A percentile compares a stretch with the other conserved stretches of the same genome.
Evolutionary conservation across 1,284 basidiomycete genomes (phyloP).

Genomic region (Tilletia caries): DNA sequence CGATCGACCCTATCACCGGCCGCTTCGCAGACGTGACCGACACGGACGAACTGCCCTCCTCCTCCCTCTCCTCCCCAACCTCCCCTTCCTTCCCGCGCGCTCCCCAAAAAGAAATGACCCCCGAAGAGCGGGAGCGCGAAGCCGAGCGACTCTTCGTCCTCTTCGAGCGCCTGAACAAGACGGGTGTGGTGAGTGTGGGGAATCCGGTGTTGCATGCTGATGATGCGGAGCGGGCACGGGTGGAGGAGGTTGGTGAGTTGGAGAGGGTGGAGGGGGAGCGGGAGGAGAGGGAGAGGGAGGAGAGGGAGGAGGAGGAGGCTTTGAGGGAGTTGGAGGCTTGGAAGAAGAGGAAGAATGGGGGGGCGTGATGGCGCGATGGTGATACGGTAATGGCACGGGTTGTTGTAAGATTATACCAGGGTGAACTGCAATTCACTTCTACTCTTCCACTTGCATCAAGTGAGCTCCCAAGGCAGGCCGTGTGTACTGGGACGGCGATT

Average conservation of each 20-base stretch:
- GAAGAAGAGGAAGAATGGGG: too few species aligned
- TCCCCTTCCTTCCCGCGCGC: too few species aligned
- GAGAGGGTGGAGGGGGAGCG: constrained; percentile 21
- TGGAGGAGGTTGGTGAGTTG: constrained; percentile 28
- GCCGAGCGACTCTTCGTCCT: constrained; percentile 40
- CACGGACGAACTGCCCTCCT: too few species aligned
- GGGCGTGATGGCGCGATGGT: too few species aligned
- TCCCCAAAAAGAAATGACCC: constrained; percentile 36
- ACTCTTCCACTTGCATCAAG: too few species aligned
- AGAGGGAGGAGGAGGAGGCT: constrained; percentile 26
- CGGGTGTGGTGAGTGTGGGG: constrained; percentile 35
- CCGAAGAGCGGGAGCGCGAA: constrained; percentile 41
- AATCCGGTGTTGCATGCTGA: constrained; percentile 29
- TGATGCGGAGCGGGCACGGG: constrained; percentile 23
- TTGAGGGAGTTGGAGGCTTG: not conserved
- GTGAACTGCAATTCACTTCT: too few species aligned
- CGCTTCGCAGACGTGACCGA: constrained; percentile 29
- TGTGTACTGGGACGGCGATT: too few species aligned
- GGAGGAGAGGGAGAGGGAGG: constrained; percentile 26
- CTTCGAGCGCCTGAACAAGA: constrained; percentile 42
- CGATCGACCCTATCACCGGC: constrained; percentile 43
- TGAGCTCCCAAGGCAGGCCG: too few species aligned
- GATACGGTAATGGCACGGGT: too few species aligned
- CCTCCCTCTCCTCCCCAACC: too few species aligned
- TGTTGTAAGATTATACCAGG: too few species aligned